Evolutionary conservation across 768 basidiomycete species (phyloP).

Genomic region (Leucocoprinus sp.): DNA sequence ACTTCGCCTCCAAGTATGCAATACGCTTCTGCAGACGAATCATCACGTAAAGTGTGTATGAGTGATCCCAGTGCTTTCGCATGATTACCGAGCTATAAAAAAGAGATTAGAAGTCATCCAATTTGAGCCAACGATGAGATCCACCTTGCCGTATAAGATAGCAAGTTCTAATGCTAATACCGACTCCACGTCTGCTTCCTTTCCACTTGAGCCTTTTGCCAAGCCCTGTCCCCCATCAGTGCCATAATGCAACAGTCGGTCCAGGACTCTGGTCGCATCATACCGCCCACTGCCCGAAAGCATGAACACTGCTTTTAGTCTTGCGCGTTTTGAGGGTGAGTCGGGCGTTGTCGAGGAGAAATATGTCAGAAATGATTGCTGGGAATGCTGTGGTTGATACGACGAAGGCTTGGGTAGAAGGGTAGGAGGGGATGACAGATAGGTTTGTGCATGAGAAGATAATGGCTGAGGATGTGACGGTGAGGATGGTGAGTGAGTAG

Average conservation of each 20-base stretch:
- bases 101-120: too few relatives aligned
- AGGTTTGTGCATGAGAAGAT: conserved; percentile 8
- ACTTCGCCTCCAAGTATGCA: conserved; percentile 76
- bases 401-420: too few relatives aligned
- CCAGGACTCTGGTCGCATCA: conserved; percentile 40
- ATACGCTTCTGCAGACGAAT: conserved; percentile 75
- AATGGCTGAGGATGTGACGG: not conserved
- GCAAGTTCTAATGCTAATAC: conserved; percentile 67
- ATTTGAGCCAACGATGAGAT: too few relatives aligned
- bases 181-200: conserved; percentile 27
- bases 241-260: conserved; percentile 26
- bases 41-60: conserved; percentile 63
- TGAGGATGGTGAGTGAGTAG: not conserved
- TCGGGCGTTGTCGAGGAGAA: conserved; percentile 80
- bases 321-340: conserved; percentile 60
- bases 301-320: conserved; percentile 72
- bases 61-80: conserved; percentile 57
- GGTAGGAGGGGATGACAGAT: too few relatives aligned
- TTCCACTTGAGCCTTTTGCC: not conserved
- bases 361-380: conserved; percentile 57
- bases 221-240: not conserved
- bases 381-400: conserved; percentile 16
- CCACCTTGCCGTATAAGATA: conserved; percentile 72
- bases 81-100: conserved; percentile 43
- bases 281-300: conserved; percentile 71